Evolutionary conservation across 2,329 filamentous ascomycete species (phyloP).

Genomic region (Fusarium robinianum): DNA sequence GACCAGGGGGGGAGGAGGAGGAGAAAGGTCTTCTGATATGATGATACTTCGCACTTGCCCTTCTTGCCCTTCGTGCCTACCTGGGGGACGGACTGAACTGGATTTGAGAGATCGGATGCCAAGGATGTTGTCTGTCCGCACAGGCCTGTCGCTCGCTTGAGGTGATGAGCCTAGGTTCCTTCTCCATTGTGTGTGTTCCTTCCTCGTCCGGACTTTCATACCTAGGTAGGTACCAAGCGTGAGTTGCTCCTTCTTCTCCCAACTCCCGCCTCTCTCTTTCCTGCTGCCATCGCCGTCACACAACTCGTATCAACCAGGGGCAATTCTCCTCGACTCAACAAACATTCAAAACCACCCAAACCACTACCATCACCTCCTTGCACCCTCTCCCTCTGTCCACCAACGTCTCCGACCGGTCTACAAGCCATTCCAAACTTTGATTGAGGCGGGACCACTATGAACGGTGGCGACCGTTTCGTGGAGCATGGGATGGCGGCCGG

Average conservation of each 20-base stretch:
- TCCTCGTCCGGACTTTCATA: constrained; percentile 12
- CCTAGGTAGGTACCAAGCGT: constrained; percentile 23
- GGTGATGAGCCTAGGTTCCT: too few relatives aligned
- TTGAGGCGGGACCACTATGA: constrained; percentile 29
- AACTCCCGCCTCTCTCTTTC: too few relatives aligned
- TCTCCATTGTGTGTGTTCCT: too few relatives aligned
- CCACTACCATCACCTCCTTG: too few relatives aligned
- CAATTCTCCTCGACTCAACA: too few relatives aligned
- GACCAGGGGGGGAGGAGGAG: constrained; percentile 2
- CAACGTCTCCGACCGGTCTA: neutral
- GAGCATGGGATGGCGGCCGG: constrained; percentile 19
- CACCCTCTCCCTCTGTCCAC: neutral
- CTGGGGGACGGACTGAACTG: neutral
- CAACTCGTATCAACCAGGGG: too few relatives aligned
- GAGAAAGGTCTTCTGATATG: constrained; percentile 2
- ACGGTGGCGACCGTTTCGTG: constrained; percentile 35
- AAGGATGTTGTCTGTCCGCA: constrained; percentile 35
- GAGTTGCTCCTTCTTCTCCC: too few relatives aligned
- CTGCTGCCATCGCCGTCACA: too few relatives aligned
- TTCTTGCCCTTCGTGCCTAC: constrained; percentile 3
- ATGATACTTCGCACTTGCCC: constrained; percentile 13
- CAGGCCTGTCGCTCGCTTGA: constrained; percentile 26
- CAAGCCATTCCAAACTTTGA: constrained; percentile 27
- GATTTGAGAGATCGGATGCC: constrained; percentile 34
- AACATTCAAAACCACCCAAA: too few relatives aligned